phyloP scores from a whole-genome alignment of 305 asterid species.

The Rubia occidens region DNA sequence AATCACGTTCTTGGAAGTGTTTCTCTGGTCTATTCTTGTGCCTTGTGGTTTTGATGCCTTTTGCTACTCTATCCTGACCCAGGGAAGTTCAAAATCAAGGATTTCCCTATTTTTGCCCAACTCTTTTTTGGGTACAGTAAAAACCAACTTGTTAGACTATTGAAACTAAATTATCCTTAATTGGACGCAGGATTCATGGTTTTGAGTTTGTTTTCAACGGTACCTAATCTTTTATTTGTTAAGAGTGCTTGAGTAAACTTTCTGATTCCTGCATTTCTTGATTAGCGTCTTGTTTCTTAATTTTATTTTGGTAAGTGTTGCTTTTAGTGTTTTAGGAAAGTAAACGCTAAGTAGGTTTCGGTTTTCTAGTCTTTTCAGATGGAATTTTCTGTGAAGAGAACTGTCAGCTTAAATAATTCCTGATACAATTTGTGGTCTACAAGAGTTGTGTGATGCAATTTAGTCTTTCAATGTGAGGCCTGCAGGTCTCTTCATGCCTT shows the following conservation, averaged over 20 bases:
- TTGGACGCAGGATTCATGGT: too few relatives aligned
- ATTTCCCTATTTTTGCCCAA: too few relatives aligned
- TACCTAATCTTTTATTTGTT: too few relatives aligned
- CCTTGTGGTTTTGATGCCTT: not conserved
- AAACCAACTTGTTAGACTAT: too few relatives aligned
- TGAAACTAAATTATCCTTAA: too few relatives aligned
- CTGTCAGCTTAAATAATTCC: not conserved
- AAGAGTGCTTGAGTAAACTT: not conserved
- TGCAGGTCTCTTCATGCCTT: not conserved
- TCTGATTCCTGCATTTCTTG: not conserved
- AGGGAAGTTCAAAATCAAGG: too few relatives aligned
- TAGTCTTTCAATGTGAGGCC: not conserved
- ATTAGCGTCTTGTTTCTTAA: too few relatives aligned
- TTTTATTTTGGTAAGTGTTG: too few relatives aligned
- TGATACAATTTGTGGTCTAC: not conserved
- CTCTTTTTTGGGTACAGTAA: too few relatives aligned
- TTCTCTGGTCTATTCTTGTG: not conserved
- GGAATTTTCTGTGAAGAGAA: not conserved
- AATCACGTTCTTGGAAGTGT: not conserved
- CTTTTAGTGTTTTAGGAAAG: too few relatives aligned
- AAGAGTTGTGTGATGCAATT: not conserved
- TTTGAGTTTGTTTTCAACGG: too few relatives aligned
- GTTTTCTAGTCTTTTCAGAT: not conserved
- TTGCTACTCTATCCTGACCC: not conserved
- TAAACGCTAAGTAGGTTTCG: not conserved